Base-by-base conservation (phyloP, 495 filamentous ascomycete genomes). In the Cercophora samala region DNA sequence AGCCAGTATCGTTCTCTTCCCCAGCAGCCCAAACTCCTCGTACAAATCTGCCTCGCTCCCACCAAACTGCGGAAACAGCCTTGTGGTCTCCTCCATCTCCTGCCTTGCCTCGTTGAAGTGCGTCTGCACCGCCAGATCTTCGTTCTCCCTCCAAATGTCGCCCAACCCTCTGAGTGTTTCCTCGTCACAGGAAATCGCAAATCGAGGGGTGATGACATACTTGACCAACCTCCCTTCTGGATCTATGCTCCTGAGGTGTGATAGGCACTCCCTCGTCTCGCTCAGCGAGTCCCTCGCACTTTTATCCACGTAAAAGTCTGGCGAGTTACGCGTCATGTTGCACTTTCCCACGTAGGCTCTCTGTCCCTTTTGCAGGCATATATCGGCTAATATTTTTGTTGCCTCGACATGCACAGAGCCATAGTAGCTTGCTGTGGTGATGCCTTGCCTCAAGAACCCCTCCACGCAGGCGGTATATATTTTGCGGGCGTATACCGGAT, bases 361-460 rank as follows among this genome's bases (percentile, higher is more conserved):
- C 74, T 90, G 89, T 1, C 87, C 85, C 60, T 81, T 80, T 17
- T 75, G 73, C 1, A 82, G 67, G 64, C 88, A 90, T 4, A 84
- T 77, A 23, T 87, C 80, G 0, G 87, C 87, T 9, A 91, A 82
- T 53, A 88, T 82, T 22, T 81, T 80, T 3, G 86, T 86, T 4
- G 86, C 87, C 9, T 81, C 77, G 2, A 79, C 80, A 68, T 91
- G 87, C 1, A 83, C 75, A 1, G 85, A 88, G 11, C 81, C 86
- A 68, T 89, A 90, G 73, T 90, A 90, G 6, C 83, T 81, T 0
- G 88, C 88, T 1, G 85, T 90, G 1, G 89, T 91, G 66, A 87
- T 82, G 11, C 88, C 89, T 65, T 89, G 87, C 21, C 80, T 78
- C 4, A 91, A 78, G 54, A 87, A 80, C 4, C 86, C 86, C 0